Conservation (phyloP, 1,139 yeast species). For the Yamadazyma epiphylla region DNA sequence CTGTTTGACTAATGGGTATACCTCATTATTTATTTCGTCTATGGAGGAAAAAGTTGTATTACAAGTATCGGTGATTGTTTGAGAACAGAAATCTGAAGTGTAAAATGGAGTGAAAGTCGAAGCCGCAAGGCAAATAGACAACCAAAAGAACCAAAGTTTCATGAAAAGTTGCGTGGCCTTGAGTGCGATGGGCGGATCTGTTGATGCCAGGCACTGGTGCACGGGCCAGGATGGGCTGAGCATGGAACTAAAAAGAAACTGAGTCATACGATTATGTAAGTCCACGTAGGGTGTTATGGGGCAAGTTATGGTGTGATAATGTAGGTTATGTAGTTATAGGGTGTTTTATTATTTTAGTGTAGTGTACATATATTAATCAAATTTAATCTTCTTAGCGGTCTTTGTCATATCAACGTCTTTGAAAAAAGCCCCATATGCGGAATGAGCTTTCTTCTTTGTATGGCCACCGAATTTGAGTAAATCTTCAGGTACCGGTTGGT, state of each 20-base stretch:
- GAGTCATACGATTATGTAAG: no score
- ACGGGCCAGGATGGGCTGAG: no score
- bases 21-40: slow-evolving; percentile 31
- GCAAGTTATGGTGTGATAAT: not conserved
- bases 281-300: not conserved
- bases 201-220: no score
- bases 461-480: slow-evolving; percentile 93
- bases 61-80: slow-evolving; percentile 44
- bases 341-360: no score
- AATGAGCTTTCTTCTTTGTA: slow-evolving; percentile 94
- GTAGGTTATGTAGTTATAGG: not conserved
- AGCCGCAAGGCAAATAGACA: no score
- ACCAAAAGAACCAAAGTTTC: no score
- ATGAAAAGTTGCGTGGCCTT: no score
- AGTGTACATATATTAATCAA: slow-evolving; percentile 40
- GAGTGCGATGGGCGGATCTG: no score
- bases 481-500: slow-evolving; percentile 96
- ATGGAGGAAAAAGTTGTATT: slow-evolving; percentile 47
- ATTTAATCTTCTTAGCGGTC: slow-evolving; percentile 90
- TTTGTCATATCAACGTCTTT: slow-evolving; percentile 85
- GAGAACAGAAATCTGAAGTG: slow-evolving; percentile 45
- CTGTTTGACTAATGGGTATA: slow-evolving; percentile 48
- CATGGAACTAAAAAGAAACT: no score
- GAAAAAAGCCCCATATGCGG: slow-evolving; percentile 94
- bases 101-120: slow-evolving; percentile 37